These are phyloP conservation scores for Monoraphidium neglectum DNA, from an alignment of 139 green algal genomes.

Conservation along the genomic window DNA sequence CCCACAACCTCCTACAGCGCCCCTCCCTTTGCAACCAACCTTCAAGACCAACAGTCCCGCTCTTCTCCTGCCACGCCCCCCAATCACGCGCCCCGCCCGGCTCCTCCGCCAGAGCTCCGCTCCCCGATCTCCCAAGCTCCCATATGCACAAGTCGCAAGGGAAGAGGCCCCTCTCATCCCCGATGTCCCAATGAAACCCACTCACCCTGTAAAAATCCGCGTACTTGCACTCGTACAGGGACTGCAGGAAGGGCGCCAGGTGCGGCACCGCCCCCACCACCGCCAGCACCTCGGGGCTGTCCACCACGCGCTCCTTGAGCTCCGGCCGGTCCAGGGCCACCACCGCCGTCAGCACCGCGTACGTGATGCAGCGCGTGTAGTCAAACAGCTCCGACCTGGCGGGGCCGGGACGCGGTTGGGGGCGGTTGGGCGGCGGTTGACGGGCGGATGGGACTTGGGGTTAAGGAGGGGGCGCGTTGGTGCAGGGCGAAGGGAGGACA, in stretches of 20 bases:
- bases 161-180: too few species aligned
- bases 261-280: constrained; percentile 87
- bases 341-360: constrained; percentile 84
- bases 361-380: constrained; percentile 91
- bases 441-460: too few species aligned
- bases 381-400: constrained; percentile 88
- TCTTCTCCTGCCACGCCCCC: background rate
- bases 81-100: too few species aligned
- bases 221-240: constrained; percentile 94
- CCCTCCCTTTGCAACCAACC: background rate
- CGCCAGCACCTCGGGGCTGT: constrained; percentile 93
- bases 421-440: too few species aligned
- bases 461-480: too few species aligned
- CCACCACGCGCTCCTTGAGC: constrained; percentile 76
- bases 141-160: too few species aligned
- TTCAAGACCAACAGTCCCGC: constrained; percentile 4
- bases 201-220: constrained; percentile 83
- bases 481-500: too few species aligned
- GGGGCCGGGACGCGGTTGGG: too few species aligned
- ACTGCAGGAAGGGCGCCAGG: constrained; percentile 81
- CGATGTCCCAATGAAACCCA: too few species aligned
- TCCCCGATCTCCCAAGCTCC: too few species aligned
- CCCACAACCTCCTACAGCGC: too few species aligned
- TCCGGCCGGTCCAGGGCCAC: constrained; percentile 72
- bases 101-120: too few species aligned